Base-by-base conservation (phyloP, 306 rosid genomes). In the Ziziphus jujuba region DNA sequence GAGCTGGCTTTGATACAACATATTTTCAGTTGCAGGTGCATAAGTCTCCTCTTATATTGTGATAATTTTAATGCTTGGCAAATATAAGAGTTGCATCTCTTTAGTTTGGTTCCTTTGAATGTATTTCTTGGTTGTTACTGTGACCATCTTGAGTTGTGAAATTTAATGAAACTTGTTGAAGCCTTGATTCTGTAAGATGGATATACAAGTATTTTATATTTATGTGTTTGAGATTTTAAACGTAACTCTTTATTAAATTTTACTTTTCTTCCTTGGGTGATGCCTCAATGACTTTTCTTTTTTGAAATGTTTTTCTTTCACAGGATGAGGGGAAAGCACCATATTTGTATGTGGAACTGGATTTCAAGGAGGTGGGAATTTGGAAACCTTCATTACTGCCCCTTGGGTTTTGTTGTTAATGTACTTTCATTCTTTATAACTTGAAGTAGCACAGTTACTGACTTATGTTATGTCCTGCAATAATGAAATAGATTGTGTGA, bases 1-100 rank as follows among this genome's bases (percentile, higher is more conserved):
- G 96, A 71, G 97, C 95, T 67, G 99, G 96, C 23, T 90, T 93
- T 78, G 97, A 88, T 69, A 90, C 97, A 4, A 90, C 90, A 22
- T 90, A 77, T 79, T 93, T 95, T 74, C 99, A 90, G 82, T 81
- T 95, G 87, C 95, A 95, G 98, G 98, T 87, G 70, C 69, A 31
- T 75, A 63, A 63, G 22, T 80, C 54, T 14, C 31, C 5, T 44
- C 68, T 55, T 70, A 74, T 67, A 65, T 62, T 73, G 59, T 78
- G 56, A 56, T 14, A 11, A 61, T 35, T 73, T 60, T 66, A 69
- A 64, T 64, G 35, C 19, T 22, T 22, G 61, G 9, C 36, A 57
- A 60, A 34, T 43, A 48, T 63, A 35, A 57, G 47, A 35, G 65
- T 54, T 55, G 58, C 47, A 38, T 22, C 60, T 36, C 43, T 38